phyloP scores from a whole-genome alignment of 139 green algal species.

The Chlorella sp. region DNA sequence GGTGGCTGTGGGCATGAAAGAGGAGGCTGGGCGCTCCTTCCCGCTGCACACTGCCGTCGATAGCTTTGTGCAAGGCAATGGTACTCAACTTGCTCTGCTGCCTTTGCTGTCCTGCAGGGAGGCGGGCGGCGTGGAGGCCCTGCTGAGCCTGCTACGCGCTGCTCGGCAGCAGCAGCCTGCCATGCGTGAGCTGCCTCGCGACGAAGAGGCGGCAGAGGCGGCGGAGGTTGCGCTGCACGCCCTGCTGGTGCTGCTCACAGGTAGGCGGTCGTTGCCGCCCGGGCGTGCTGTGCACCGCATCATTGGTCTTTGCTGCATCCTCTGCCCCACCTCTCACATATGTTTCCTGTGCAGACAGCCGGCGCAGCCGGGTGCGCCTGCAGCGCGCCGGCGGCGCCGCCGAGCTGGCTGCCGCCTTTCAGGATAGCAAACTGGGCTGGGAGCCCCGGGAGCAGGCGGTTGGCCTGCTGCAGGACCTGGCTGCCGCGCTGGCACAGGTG shows the following conservation, averaged over 20 bases:
- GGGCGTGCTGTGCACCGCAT: background rate
- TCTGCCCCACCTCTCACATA: background rate
- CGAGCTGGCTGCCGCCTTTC: constrained; percentile 12
- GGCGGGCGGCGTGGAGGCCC: constrained; percentile 4
- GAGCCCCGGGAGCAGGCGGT: constrained; percentile 27
- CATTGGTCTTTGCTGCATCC: background rate
- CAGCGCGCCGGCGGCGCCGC: constrained; percentile 5
- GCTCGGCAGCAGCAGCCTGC: background rate
- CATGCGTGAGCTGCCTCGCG: constrained; percentile 1
- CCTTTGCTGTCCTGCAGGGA: no score
- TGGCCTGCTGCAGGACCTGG: constrained; percentile 33
- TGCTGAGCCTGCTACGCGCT: background rate
- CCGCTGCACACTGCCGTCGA: no score
- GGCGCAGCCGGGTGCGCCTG: constrained; percentile 23
- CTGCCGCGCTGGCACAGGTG: constrained; percentile 9
- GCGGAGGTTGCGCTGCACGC: constrained; percentile 17
- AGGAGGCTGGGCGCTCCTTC: no score
- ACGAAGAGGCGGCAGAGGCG: background rate
- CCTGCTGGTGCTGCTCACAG: constrained; percentile 29
- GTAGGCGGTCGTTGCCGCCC: background rate
- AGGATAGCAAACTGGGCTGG: constrained; percentile 11
- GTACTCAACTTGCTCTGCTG: no score
- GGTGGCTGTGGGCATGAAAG: no score
- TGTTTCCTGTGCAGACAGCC: background rate
- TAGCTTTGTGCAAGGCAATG: no score